Evolutionary conservation across 148 eudicot genomes (phyloP).

Genomic region (Diospyros lotus): DNA sequence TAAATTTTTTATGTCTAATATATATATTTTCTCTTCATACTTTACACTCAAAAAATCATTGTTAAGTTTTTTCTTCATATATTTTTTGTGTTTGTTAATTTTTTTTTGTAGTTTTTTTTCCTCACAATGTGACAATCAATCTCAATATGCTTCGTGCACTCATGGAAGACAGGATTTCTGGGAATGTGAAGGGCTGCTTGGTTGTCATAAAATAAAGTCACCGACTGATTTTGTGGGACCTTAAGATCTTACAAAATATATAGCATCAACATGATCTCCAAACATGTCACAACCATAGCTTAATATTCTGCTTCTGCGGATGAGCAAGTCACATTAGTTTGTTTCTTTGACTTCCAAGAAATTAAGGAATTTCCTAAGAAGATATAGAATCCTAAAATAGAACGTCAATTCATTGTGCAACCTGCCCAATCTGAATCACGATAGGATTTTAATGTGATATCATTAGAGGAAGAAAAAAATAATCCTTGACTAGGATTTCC

Average conservation of each 20-base stretch:
- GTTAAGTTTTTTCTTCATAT: no score
- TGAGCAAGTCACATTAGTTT: not conserved
- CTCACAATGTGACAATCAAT: not conserved
- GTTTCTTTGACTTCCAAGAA: not conserved
- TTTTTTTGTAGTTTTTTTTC: not conserved
- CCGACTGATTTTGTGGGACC: not conserved
- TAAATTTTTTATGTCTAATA: no score
- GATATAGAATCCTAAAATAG: no score
- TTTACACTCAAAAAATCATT: no score
- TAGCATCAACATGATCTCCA: not conserved
- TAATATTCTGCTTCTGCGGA: not conserved
- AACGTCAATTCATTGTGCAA: no score
- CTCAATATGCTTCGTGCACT: not conserved
- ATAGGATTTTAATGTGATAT: constrained; percentile 36
- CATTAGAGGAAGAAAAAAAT: constrained; percentile 32
- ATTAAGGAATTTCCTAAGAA: not conserved
- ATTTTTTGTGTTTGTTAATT: no score
- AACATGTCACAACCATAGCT: not conserved
- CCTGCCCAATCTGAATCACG: constrained; percentile 25
- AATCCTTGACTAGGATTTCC: not conserved
- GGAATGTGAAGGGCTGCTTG: not conserved
- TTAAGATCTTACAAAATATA: no score
- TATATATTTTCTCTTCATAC: no score
- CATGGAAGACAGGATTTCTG: not conserved
- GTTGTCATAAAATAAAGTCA: not conserved